Evolutionary conservation across 352 stramenopile genomes (phyloP).

Genomic region (Globisporangium nodosum): DNA sequence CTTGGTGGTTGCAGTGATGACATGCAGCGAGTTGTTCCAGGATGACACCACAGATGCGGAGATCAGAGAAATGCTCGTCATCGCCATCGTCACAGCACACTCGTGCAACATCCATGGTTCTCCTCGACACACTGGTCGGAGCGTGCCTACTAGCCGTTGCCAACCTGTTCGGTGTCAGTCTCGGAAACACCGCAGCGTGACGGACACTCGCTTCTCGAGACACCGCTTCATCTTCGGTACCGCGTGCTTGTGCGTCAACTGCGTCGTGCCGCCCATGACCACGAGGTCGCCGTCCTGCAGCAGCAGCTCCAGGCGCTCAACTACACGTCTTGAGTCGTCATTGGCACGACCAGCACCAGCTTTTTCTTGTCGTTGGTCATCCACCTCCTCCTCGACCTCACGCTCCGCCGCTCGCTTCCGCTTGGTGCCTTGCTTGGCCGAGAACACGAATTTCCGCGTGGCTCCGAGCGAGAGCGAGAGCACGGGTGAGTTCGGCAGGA

Average conservation of each 20-base stretch:
- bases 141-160: no score
- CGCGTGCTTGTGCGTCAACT: conserved; percentile 39
- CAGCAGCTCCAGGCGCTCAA: conserved; percentile 18
- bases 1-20: conserved; percentile 12
- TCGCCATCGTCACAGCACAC: no score
- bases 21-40: conserved; percentile 3
- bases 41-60: no score
- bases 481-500: conserved; percentile 35
- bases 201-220: conserved; percentile 2
- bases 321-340: not conserved
- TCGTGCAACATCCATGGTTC: no score
- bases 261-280: conserved; percentile 38
- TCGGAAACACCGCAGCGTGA: conserved; percentile 15
- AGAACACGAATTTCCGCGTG: conserved; percentile 30
- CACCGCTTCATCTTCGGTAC: conserved; percentile 26
- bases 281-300: conserved; percentile 40
- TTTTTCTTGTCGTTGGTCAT: not conserved
- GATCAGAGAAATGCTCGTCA: no score
- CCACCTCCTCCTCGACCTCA: not conserved
- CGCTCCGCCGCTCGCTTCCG: not conserved
- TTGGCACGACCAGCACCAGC: no score
- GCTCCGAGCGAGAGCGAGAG: conserved; percentile 36
- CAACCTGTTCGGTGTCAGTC: not conserved
- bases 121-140: no score
- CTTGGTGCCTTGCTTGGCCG: not conserved